Conservation (phyloP, 1,139 yeast species). For the Meyerozyma guilliermondii region DNA sequence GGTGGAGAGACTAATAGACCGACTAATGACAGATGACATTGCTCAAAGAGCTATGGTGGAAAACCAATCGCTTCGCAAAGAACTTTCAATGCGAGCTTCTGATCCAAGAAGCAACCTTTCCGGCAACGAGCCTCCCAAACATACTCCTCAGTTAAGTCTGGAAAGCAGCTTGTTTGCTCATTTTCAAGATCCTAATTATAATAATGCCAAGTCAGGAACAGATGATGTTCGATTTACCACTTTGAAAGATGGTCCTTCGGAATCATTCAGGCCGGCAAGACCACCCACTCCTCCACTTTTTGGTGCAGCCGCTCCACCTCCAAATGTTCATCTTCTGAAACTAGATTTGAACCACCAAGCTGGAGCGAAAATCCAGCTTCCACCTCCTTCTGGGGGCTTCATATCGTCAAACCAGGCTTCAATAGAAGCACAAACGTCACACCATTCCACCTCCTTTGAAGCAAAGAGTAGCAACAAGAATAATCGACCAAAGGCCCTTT, state of each 20-base stretch:
- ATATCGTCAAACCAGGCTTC: no score
- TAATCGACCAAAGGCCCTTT: constrained; percentile 16
- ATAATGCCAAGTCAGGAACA: neutral
- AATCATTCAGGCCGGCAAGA: neutral
- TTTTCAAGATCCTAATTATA: neutral
- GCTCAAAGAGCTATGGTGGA: constrained; percentile 32
- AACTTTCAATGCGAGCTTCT: constrained; percentile 8
- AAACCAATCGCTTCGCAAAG: constrained; percentile 20
- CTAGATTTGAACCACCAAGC: constrained; percentile 6
- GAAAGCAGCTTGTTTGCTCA: neutral
- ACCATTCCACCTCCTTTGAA: no score
- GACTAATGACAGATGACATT: constrained; percentile 28
- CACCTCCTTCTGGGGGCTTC: no score
- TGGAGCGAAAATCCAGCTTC: no score
- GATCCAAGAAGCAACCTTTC: neutral
- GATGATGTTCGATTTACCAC: neutral
- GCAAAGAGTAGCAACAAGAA: constrained; percentile 6
- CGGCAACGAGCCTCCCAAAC: neutral
- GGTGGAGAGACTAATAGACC: constrained; percentile 31
- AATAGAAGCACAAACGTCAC: no score
- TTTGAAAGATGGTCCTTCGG: constrained; percentile 1
- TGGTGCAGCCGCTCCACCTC: neutral
- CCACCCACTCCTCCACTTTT: constrained; percentile 3
- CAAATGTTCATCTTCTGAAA: neutral
- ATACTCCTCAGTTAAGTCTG: neutral